Evolutionary conservation across 768 basidiomycete genomes (phyloP).

Genomic region (Tylopilus sp.): DNA sequence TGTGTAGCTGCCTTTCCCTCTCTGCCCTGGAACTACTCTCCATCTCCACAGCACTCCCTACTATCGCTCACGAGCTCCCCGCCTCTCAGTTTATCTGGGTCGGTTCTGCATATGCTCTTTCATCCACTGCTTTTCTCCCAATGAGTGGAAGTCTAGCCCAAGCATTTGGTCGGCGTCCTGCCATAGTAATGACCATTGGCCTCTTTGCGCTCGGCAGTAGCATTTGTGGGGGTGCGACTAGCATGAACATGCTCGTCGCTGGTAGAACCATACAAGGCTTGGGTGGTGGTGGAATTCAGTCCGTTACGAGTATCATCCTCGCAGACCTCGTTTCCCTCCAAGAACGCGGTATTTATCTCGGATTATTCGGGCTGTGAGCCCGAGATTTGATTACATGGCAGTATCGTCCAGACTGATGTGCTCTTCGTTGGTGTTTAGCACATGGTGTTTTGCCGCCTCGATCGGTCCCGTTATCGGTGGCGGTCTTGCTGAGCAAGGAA

Average conservation of each 20-base stretch:
- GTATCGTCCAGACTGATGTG: background rate
- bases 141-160: constrained; percentile 32
- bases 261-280: constrained; percentile 33
- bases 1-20: constrained; percentile 24
- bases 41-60: constrained; percentile 33
- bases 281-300: constrained; percentile 35
- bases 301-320: constrained; percentile 37
- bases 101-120: constrained; percentile 35
- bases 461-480: constrained; percentile 37
- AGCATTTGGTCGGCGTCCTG: constrained; percentile 29
- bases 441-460: constrained; percentile 33
- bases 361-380: constrained; percentile 22
- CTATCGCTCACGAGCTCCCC: constrained; percentile 28
- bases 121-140: constrained; percentile 37
- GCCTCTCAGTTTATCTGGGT: constrained; percentile 36
- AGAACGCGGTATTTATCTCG: constrained; percentile 38
- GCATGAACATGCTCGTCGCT: constrained; percentile 21
- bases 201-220: constrained; percentile 36
- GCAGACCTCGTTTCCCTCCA: constrained; percentile 42
- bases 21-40: constrained; percentile 28
- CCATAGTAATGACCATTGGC: constrained; percentile 21
- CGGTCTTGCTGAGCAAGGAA: constrained; percentile 29
- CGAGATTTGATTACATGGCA: background rate
- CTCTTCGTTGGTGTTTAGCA: constrained; percentile 7
- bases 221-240: constrained; percentile 29